Evolutionary conservation across 2,329 filamentous ascomycete species (phyloP).

Genomic region (Pseudovirgaria hyperparasitica): DNA sequence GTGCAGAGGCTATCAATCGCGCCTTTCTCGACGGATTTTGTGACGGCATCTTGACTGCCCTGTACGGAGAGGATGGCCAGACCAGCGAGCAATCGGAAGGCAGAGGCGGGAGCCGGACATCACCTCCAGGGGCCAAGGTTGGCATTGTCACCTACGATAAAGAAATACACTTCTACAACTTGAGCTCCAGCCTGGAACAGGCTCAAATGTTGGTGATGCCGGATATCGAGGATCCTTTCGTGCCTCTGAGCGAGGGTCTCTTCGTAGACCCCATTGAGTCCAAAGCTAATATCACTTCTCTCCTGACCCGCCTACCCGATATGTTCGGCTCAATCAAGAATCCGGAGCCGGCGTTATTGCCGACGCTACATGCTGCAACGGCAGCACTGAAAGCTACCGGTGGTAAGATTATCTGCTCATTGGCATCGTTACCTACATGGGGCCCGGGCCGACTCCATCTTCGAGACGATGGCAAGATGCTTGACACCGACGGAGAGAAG

Average conservation of each 20-base stretch:
- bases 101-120: constrained; percentile 34
- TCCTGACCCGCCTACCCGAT: constrained; percentile 69
- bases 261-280: constrained; percentile 93
- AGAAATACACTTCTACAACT: constrained; percentile 96
- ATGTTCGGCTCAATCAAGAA: constrained; percentile 85
- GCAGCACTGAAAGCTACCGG: constrained; percentile 77
- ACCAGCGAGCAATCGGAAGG: constrained; percentile 34
- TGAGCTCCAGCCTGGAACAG: constrained; percentile 65
- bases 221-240: constrained; percentile 91
- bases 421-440: constrained; percentile 81
- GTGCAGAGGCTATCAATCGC: constrained; percentile 79
- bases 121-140: constrained; percentile 73
- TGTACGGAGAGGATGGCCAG: constrained; percentile 59
- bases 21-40: constrained; percentile 86
- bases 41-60: constrained; percentile 69
- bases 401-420: constrained; percentile 80
- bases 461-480: constrained; percentile 77
- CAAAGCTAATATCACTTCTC: constrained; percentile 71
- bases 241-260: constrained; percentile 78
- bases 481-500: constrained; percentile 73
- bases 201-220: constrained; percentile 99
- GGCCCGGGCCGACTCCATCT: constrained; percentile 76
- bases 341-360: constrained; percentile 77
- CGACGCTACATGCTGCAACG: constrained; percentile 70
- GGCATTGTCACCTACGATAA: constrained; percentile 95